phyloP scores from a whole-genome alignment of 2,329 filamentous ascomycete genomes.

The Phialemoniopsis sp. region DNA sequence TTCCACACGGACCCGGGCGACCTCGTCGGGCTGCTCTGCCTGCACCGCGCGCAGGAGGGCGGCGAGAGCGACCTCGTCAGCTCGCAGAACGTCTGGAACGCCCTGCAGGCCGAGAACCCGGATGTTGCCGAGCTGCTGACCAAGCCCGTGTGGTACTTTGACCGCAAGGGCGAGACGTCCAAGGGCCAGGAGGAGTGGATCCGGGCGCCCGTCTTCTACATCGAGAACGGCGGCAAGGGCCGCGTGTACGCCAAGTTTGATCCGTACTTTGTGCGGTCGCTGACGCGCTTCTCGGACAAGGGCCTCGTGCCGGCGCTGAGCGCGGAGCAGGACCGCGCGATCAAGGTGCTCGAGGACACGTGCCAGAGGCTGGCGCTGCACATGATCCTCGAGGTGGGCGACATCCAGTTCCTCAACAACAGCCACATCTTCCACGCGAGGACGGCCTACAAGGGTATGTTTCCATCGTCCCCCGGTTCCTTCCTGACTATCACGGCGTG shows the following conservation, averaged over 20 bases:
- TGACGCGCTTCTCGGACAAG: slow-evolving; percentile 68
- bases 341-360: slow-evolving; percentile 68
- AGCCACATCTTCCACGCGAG: slow-evolving; percentile 76
- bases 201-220: slow-evolving; percentile 67
- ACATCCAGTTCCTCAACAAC: slow-evolving; percentile 85
- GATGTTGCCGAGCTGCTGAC: slow-evolving; percentile 75
- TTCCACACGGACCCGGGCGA: slow-evolving; percentile 84
- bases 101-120: slow-evolving; percentile 67
- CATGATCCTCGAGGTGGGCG: slow-evolving; percentile 82
- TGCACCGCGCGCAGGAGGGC: slow-evolving; percentile 72
- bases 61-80: slow-evolving; percentile 81
- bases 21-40: slow-evolving; percentile 78
- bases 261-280: slow-evolving; percentile 78
- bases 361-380: slow-evolving; percentile 71
- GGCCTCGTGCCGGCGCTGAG: slow-evolving; percentile 73
- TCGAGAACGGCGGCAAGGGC: slow-evolving; percentile 63
- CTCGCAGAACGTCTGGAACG: slow-evolving; percentile 78
- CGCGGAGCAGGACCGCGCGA: slow-evolving; percentile 62
- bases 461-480: neutral
- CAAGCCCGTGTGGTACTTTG: slow-evolving; percentile 84
- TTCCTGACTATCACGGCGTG: neutral
- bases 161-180: slow-evolving; percentile 81
- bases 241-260: slow-evolving; percentile 84
- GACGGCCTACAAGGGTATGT: slow-evolving; percentile 65
- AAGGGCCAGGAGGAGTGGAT: slow-evolving; percentile 73